Evolutionary conservation across 768 basidiomycete species (phyloP), one percentile per base, ranked within the genome.

Genomic region (Amanita fuliginea): DNA sequence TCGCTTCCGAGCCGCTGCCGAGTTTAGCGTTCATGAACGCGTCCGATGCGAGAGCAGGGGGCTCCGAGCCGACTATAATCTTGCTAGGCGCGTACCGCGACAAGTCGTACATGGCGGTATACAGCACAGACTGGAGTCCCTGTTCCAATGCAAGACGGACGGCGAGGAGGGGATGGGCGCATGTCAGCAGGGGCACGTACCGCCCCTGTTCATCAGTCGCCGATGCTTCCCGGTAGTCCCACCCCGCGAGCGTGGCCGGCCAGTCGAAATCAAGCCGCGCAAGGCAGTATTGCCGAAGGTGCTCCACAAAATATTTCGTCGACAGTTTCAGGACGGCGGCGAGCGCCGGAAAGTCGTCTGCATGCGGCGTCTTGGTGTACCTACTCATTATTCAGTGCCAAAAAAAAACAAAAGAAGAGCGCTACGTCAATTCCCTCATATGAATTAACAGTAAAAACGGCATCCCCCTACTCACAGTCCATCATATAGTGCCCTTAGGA

Each of bases 21-120:
- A 26, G 26, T 3, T 6, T 6, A 26, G 9, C 10, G 8, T 14
- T 34, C 26, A 26, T 4, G 10, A 46, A 22, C 9, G 32, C 4
- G 0, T 24, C 32, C 18, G 8, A 21, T 34, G 45, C 34, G 4
- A 22, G 45, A 1, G 28, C 59, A 62, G 50, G 60, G 58, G 0
- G 66, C 60, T 0, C 59, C 0, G 78, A 68, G 2, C 85, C 85
- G 0, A 66, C 42, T 57, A 81, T 64, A 53, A 86, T 83, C 61
- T 77, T 78, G 63, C 81, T 81, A 0, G 83, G 81, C 0, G 77
- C 82, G 53, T 86, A 86, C 37, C 86, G 73, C 2, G 80, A 76
- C 42, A 88, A 71, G 54, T 87, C 85, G 60, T 86, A 87, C 56
- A 84, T 75, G 0, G 85, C 86, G 19, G 82, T 68, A 3, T 81